A percentile compares a stretch with the other conserved stretches of the same genome.
phyloP scores from a whole-genome alignment of 192 early-diverging fungal genomes.

The Backusella parvicylindrica region DNA sequence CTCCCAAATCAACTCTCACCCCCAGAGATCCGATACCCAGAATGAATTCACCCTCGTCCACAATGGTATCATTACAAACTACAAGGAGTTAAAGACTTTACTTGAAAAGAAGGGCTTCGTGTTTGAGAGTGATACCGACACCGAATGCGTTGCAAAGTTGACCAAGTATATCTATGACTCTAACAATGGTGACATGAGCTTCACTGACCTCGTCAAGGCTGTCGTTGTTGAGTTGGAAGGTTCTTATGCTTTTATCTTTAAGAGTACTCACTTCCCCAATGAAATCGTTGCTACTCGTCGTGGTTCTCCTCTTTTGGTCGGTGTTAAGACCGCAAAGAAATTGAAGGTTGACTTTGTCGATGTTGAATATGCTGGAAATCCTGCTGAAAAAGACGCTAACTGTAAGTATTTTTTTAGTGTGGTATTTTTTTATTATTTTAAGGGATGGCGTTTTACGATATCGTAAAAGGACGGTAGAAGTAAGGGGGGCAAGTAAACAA shows the following conservation, averaged over 20 bases:
- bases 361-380: conserved; percentile 74
- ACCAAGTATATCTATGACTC: conserved; percentile 97
- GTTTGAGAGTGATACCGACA: conserved; percentile 98
- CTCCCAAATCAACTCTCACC: conserved; percentile 91
- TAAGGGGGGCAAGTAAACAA: not conserved
- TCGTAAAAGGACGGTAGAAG: not conserved
- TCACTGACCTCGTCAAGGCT: conserved; percentile 92
- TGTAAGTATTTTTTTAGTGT: conserved; percentile 7
- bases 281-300: conserved; percentile 95
- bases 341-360: conserved; percentile 99
- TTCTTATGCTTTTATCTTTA: conserved; percentile 95
- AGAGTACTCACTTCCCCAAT: conserved; percentile 91
- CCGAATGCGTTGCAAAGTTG: conserved; percentile 95
- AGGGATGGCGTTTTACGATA: not conserved
- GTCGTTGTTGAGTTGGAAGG: conserved; percentile 98
- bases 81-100: conserved; percentile 93
- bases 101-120: conserved; percentile 94
- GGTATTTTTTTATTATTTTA: not conserved
- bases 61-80: conserved; percentile 99
- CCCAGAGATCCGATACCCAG: conserved; percentile 88
- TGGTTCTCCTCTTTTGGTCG: conserved; percentile 96
- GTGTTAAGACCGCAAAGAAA: conserved; percentile 96
- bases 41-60: conserved; percentile 96
- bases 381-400: conserved; percentile 5
- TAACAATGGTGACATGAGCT: conserved; percentile 75